A percentile compares a stretch with the other conserved stretches of the same genome.
phyloP scores from a whole-genome alignment of 306 rosid genomes.

The Sophora flavescens region DNA sequence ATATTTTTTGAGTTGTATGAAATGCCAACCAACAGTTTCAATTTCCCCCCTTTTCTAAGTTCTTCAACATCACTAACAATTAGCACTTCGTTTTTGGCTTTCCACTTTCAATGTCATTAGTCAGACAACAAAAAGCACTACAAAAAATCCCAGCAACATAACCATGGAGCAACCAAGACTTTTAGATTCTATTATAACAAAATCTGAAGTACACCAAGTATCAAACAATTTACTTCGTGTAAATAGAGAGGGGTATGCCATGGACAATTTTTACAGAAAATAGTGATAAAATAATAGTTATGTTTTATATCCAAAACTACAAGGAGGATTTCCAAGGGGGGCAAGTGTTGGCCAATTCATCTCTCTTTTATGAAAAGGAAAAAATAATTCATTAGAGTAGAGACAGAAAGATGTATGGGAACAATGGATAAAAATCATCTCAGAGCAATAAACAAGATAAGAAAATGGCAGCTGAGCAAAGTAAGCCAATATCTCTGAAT shows the following conservation, averaged over 20 bases:
- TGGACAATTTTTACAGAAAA: not conserved
- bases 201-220: not conserved
- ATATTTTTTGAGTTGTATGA: not conserved
- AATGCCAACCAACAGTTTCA: not conserved
- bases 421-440: too few species aligned
- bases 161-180: not conserved
- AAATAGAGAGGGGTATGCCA: not conserved
- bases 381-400: not conserved
- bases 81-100: not conserved
- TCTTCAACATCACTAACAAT: not conserved
- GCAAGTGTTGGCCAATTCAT: not conserved
- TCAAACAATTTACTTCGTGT: not conserved
- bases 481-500: not conserved
- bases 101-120: not conserved
- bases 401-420: too few species aligned
- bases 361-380: not conserved
- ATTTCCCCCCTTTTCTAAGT: not conserved
- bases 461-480: not conserved
- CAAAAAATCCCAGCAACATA: not conserved
- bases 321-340: not conserved
- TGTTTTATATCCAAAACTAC: not conserved
- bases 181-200: not conserved
- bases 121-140: not conserved
- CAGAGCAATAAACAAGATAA: not conserved
- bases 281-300: not conserved